Evolutionary conservation across 2,329 filamentous ascomycete species (phyloP), one percentile per base, ranked within the genome.

Genomic region (Pseudonectria foliicola): DNA sequence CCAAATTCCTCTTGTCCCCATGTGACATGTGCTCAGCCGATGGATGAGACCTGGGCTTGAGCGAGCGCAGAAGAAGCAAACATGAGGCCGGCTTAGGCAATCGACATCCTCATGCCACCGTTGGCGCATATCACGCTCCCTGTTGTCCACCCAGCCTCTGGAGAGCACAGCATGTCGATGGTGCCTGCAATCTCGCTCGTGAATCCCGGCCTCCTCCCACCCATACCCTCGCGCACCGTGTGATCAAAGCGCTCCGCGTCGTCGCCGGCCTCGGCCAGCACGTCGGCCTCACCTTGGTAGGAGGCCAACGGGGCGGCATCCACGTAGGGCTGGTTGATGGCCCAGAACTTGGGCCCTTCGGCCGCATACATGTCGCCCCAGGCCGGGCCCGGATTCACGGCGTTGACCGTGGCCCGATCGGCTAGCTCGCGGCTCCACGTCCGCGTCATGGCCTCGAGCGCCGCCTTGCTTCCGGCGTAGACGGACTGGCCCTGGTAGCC

Each of bases 91-190:
- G n/a, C 11, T 37, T 50, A 61, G 11, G 58, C 56, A 40, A 58
- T 57, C 13, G 54, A 56, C 57, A 62, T 62, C 46, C 55, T 60
- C 57, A 62, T 62, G 8, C 63, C 62, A 3, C 81, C 81, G 48
- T 85, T 85, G 11, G 80, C 80, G 58, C 77, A 83, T n/a, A 85
- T 68, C 23, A 84, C 73, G 51, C 75, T 80, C 4, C 82, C 82
- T 1, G 81, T 85, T 38, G 76, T 79, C 80, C 80, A 85, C 3
- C 68, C 73, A 26, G 68, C 70, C 56, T 85, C 81, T 10, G 70
- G 69, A 6, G 71, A 73, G 54, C 80, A 85, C 27, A 85, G 62
- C 79, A 85, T 83, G 7, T 72, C 80, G 30, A 85, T 75, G 5
- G 82, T 73, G 2, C 80, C 81, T 1, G 81, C 82, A 59, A 85